Conservation (phyloP, 352 stramenopile genomes). For the Plasmopara muralis region DNA sequence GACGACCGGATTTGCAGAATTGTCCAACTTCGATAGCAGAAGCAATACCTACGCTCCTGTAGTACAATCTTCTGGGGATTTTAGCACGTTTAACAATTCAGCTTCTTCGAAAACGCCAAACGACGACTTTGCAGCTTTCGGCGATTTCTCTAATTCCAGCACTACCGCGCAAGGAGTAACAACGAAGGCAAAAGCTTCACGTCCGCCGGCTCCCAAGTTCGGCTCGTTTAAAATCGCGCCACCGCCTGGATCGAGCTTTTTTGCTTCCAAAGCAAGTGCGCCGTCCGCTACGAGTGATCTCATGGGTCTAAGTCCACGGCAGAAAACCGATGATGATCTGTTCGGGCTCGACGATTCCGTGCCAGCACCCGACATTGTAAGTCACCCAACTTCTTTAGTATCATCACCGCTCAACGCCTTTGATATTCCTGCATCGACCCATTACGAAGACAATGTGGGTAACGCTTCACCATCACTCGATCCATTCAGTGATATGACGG, state of each 20-base stretch:
- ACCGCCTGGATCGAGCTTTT: constrained; percentile 44
- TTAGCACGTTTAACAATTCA: constrained; percentile 44
- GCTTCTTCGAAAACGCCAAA: constrained; percentile 16
- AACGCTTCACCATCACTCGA: constrained; percentile 26
- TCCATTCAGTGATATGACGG: constrained; percentile 28
- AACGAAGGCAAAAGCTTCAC: constrained; percentile 22
- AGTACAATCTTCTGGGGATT: constrained; percentile 33
- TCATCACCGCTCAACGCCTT: constrained; percentile 40
- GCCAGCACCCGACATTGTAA: constrained; percentile 13
- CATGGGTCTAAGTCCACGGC: constrained; percentile 53
- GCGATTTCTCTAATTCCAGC: constrained; percentile 36
- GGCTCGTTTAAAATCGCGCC: constrained; percentile 66
- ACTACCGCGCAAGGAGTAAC: constrained; percentile 18
- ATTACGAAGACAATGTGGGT: constrained; percentile 9
- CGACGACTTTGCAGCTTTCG: constrained; percentile 45
- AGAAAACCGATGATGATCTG: constrained; percentile 37
- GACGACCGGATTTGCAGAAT: constrained; percentile 54
- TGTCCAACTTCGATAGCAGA: constrained; percentile 57
- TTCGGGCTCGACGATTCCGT: constrained; percentile 49
- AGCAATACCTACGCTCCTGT: constrained; percentile 23
- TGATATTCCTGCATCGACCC: constrained; percentile 24
- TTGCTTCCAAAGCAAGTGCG: constrained; percentile 19
- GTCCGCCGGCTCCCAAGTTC: constrained; percentile 28
- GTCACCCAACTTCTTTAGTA: constrained; percentile 8
- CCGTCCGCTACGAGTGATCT: constrained; percentile 44